Evolutionary conservation across 257 asterid genomes (phyloP).

Genomic region (Solanum peruvianum): DNA sequence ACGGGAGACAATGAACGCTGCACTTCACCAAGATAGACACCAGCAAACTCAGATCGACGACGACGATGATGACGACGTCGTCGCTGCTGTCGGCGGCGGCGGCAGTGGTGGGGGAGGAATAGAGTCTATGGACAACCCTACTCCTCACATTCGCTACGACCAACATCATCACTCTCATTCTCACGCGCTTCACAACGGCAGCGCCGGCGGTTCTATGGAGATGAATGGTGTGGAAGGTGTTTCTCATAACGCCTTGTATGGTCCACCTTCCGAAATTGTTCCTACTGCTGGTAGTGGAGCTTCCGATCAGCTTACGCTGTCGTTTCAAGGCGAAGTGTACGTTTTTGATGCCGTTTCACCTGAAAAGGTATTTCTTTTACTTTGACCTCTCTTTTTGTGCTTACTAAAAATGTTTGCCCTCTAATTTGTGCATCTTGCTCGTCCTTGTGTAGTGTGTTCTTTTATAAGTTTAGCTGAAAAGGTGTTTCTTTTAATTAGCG

Average conservation of each 20-base stretch:
- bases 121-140: constrained; percentile 31
- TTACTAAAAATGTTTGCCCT: background rate
- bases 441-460: background rate
- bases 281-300: constrained; percentile 32
- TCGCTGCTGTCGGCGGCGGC: background rate
- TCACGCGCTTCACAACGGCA: constrained; percentile 38
- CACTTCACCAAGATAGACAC: constrained; percentile 9
- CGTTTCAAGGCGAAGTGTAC: constrained; percentile 93
- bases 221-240: constrained; percentile 34
- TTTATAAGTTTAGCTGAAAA: background rate
- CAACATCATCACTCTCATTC: constrained; percentile 52
- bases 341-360: constrained; percentile 92
- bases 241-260: constrained; percentile 35
- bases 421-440: background rate
- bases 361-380: constrained; percentile 47
- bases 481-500: background rate
- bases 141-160: constrained; percentile 44
- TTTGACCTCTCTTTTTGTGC: background rate
- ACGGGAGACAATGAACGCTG: background rate
- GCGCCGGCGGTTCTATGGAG: background rate
- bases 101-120: constrained; percentile 11
- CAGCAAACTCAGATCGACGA: constrained; percentile 28
- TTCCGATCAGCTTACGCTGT: constrained; percentile 80
- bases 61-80: constrained; percentile 35
- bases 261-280: constrained; percentile 29